Evolutionary conservation across 2,329 filamentous ascomycete species (phyloP), one percentile per base, ranked within the genome.

Genomic region (Lomentospora prolificans): DNA sequence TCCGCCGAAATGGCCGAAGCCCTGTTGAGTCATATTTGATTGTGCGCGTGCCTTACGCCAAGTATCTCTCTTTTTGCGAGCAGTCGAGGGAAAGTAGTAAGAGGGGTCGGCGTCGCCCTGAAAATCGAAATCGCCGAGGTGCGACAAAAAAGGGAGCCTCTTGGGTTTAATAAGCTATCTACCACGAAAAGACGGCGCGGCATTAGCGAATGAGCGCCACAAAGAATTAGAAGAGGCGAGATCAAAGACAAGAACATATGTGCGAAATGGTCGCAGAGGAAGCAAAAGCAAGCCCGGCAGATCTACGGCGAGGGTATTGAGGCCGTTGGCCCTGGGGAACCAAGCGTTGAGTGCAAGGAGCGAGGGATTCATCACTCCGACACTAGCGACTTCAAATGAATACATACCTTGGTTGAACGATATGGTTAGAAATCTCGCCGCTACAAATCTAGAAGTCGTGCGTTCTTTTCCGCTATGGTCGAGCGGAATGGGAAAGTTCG

Each of bases 1-100:
- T 60, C 76, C 76, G 62, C 72, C 73, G 65, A 81, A 82, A 61
- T 79, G 77, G 65, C 72, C 72, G 68, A 81, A 83, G 63, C 72
- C 70, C 71, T 80, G 77, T 59, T 60, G 56, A 48, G 55, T 56
- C 51, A 58, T 57, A 53, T 50, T 55, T n/a, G 12, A 24, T 19
- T 22, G 25, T 46, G 9, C 22, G 14, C 30, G 48, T 10, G 48
- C 41, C 10, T 24, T 22, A 46, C n/a, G 24, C 36, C 12, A 33
- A 7, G 30, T 33, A 33, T 6, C 30, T n/a, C 30, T 33, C 30
- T 6, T 39, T 39, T 17, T 39, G 14, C 6, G 36, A 39, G n/a
- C 19, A 14, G 36, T n/a, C 36, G 36, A 39, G 36, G 19, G 19
- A 4, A 39, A 17, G 19, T 39, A 17, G 36, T 46, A 19, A 46